phyloP scores from a whole-genome alignment of 768 basidiomycete genomes.

The Xerocomellus chrysenteron region DNA sequence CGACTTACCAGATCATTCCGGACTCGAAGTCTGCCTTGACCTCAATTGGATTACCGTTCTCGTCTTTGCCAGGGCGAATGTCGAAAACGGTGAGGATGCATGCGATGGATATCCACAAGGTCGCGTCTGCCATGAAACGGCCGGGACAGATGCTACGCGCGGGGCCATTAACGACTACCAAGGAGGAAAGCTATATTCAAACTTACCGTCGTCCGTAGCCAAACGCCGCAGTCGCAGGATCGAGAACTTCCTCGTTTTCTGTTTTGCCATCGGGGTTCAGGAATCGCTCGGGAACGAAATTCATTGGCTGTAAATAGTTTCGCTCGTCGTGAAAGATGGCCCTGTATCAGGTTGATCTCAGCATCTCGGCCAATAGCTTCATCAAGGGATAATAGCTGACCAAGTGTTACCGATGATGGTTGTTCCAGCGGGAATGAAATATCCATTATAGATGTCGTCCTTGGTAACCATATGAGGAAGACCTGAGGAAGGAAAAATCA shows the following conservation, averaged over 20 bases:
- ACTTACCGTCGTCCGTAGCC: conserved; percentile 37
- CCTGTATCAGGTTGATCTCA: conserved; percentile 23
- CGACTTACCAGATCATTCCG: conserved; percentile 32
- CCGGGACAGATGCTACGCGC: conserved; percentile 42
- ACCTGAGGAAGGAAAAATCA: conserved; percentile 17
- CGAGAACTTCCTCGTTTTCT: conserved; percentile 29
- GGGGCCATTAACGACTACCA: not conserved
- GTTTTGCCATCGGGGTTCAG: conserved; percentile 36
- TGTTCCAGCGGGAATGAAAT: conserved; percentile 38
- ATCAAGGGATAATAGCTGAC: conserved; percentile 26
- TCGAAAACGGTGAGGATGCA: conserved; percentile 30
- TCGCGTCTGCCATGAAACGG: conserved; percentile 42
- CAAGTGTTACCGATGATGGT: conserved; percentile 62
- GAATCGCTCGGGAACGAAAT: conserved; percentile 41
- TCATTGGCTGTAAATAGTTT: conserved; percentile 34
- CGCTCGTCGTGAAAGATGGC: conserved; percentile 39
- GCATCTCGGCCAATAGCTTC: not conserved
- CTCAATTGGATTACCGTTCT: conserved; percentile 14
- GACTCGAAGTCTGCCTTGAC: conserved; percentile 28
- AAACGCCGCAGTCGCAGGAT: conserved; percentile 33
- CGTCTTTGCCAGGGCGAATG: conserved; percentile 22
- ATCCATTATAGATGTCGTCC: conserved; percentile 32
- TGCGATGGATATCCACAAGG: conserved; percentile 36
- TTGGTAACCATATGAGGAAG: conserved; percentile 35
- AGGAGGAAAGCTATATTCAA: not conserved